Evolutionary conservation across 2,329 filamentous ascomycete species (phyloP).

Genomic region (Phaeosphaeriaceae sp.): DNA sequence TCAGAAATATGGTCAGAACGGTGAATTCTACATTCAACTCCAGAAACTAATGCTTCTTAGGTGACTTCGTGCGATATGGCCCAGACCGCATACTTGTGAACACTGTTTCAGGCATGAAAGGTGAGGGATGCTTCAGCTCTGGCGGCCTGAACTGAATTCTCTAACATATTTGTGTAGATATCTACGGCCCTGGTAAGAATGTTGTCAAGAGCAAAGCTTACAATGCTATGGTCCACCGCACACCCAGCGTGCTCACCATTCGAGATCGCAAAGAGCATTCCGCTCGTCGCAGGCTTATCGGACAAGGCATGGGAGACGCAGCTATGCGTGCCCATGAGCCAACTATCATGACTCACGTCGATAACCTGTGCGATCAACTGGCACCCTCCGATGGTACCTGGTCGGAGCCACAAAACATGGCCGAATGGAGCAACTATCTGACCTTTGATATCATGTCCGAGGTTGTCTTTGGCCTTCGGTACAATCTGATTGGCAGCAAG

Average conservation of each 20-base stretch:
- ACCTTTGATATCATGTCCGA: conserved; percentile 15
- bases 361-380: too few relatives aligned
- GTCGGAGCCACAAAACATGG: conserved; percentile 45
- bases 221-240: conserved; percentile 13
- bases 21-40: too few relatives aligned
- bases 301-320: conserved; percentile 9
- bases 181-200: conserved; percentile 12
- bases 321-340: conserved; percentile 7
- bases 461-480: conserved; percentile 32
- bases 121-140: too few relatives aligned
- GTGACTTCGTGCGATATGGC: too few relatives aligned
- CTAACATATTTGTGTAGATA: conserved; percentile 1
- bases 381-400: neutral
- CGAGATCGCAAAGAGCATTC: conserved; percentile 8
- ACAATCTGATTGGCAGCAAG: conserved; percentile 40
- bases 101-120: too few relatives aligned
- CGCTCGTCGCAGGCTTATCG: conserved; percentile 9
- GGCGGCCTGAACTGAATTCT: too few relatives aligned
- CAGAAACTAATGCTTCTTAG: too few relatives aligned
- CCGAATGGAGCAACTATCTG: conserved; percentile 43
- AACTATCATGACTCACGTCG: too few relatives aligned
- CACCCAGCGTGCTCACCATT: conserved; percentile 16
- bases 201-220: conserved; percentile 15
- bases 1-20: too few relatives aligned
- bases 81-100: too few relatives aligned